Base-by-base conservation (phyloP, 164 flowering plant genomes). In the Nymphaea thermarum region DNA sequence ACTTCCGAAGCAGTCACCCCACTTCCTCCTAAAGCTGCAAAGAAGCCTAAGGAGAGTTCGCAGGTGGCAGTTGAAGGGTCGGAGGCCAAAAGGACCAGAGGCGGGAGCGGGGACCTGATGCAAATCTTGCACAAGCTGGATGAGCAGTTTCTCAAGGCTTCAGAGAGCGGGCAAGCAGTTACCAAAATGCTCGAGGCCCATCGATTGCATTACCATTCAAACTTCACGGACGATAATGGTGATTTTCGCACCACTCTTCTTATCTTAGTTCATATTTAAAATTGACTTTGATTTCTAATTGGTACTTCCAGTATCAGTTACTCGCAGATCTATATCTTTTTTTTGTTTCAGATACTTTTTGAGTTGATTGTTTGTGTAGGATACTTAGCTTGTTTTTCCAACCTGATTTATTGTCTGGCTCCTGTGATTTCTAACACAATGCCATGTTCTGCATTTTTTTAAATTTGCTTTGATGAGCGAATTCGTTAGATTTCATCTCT, bases 111-210 rank as follows among this genome's bases (percentile, higher is more conserved):
- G 0, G 82, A 75, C 77, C 74, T 90, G 67, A 67, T 80, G 83
- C 77, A 80, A 71, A 74, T 88, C 12, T 68, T 94, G 78, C 66
- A 69, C 69, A 77, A 73, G 6, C 71, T 93, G 44, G 98, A 93
- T 73, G 96, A 88, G 71, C 84, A 84, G 77, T 93, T 93, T 72
- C 80, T 93, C 17, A 85, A 83, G 82, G 90, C 96, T 3, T 90
- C 89, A 0, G 87, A 93, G 77, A 81, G 86, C 68, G 88, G 90
- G 5, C 89, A 86, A 18, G 96, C 86, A 66, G 98, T 93, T 41
- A 83, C 93, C 5, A 90, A 81, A 87, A 81, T 88, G 93, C 91
- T 93, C 5, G 98, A 90, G 81, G 96, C 96, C 2, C 89, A 84
- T 71, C 77, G 90, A 68, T 63, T 88, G 82, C 96, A 93, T 74